Conservation (phyloP, 202 grass and related monocot species). For the Hordeum pubiflorum region DNA sequence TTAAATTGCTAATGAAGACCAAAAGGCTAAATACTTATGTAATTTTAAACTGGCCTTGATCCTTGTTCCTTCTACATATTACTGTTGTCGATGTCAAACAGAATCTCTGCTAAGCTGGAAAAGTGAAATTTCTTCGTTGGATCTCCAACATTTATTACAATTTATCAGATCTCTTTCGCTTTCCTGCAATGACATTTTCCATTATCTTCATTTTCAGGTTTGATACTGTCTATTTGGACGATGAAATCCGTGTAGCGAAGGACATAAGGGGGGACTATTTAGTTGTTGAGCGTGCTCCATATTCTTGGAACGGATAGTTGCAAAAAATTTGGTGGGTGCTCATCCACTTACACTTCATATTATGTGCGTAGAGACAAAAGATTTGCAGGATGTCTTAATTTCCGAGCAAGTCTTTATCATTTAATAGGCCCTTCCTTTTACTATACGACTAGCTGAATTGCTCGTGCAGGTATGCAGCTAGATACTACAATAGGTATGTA, state of each 20-base stretch:
- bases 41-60: not conserved
- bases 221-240: constrained; percentile 91
- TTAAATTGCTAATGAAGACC: not conserved
- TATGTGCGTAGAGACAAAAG: not conserved
- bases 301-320: constrained; percentile 63
- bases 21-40: not conserved
- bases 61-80: not conserved
- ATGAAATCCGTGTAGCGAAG: constrained; percentile 87
- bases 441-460: not conserved
- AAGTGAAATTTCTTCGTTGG: not conserved
- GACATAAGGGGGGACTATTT: constrained; percentile 91
- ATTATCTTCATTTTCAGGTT: constrained; percentile 52
- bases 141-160: not conserved
- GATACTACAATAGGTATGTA: not conserved
- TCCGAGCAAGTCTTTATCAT: not conserved
- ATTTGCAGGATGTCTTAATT: constrained; percentile 17
- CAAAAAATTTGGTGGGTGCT: not conserved
- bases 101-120: not conserved
- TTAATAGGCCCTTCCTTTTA: constrained; percentile 3
- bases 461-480: not conserved
- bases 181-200: constrained; percentile 10
- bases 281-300: constrained; percentile 83
- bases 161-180: not conserved
- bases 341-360: not conserved
- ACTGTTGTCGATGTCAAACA: not conserved